phyloP scores from a whole-genome alignment of 163 green algal species.

The Chloromonas sp. region DNA sequence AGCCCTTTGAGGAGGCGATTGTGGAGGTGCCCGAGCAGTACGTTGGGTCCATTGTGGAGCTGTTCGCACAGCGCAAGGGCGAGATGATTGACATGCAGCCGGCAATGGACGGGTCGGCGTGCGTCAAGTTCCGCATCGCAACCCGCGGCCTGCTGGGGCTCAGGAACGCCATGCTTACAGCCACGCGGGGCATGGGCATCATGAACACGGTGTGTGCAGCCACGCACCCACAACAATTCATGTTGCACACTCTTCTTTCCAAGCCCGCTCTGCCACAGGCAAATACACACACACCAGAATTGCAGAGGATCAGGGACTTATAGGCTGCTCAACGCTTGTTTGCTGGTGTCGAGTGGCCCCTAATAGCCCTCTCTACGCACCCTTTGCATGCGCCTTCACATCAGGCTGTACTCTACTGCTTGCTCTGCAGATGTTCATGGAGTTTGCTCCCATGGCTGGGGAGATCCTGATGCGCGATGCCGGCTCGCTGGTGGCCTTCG shows the following conservation, averaged over 20 bases:
- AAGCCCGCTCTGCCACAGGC: too few species aligned
- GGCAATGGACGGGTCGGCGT: constrained; percentile 28
- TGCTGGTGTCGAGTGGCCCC: background rate
- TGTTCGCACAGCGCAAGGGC: constrained; percentile 88
- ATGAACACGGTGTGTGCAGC: constrained; percentile 74
- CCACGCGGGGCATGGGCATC: constrained; percentile 90
- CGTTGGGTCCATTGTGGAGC: constrained; percentile 76
- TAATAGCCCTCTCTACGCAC: too few species aligned
- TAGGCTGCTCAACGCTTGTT: background rate
- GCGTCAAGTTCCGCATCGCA: constrained; percentile 77
- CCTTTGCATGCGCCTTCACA: background rate
- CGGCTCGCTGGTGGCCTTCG: constrained; percentile 82
- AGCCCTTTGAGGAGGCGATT: constrained; percentile 93
- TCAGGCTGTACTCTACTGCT: background rate
- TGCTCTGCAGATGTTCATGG: background rate
- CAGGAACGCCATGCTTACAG: constrained; percentile 91
- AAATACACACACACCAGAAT: too few species aligned
- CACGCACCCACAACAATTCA: too few species aligned
- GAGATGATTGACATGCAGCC: constrained; percentile 24
- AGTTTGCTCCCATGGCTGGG: constrained; percentile 32
- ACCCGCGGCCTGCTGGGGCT: constrained; percentile 85
- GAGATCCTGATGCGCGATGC: constrained; percentile 87
- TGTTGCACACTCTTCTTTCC: too few species aligned
- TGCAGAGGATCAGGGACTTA: background rate
- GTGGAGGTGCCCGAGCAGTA: constrained; percentile 76